Percentiles rank a stretch among this genome's conserved stretches.
Evolutionary conservation across 805 yeast species (phyloP).

Genomic region (Danielia reshetovae): DNA sequence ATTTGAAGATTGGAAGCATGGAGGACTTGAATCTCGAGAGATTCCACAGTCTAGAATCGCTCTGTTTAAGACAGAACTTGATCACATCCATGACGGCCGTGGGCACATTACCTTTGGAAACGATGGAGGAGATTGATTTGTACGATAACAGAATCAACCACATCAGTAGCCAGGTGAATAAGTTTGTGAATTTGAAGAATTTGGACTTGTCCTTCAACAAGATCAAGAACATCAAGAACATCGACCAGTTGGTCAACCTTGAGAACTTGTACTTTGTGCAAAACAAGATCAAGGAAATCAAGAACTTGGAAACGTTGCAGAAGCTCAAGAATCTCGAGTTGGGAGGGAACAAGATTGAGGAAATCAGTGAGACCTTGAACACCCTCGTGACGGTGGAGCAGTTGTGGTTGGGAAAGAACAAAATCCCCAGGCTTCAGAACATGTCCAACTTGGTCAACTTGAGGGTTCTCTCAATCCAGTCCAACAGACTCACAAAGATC

Average conservation of each 20-base stretch:
- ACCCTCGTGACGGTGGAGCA: constrained; percentile 57
- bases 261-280: constrained; percentile 82
- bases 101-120: constrained; percentile 57
- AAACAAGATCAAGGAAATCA: constrained; percentile 73
- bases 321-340: constrained; percentile 71
- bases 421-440: constrained; percentile 61
- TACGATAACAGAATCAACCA: constrained; percentile 91
- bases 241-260: constrained; percentile 58
- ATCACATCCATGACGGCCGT: constrained; percentile 58
- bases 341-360: constrained; percentile 79
- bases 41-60: constrained; percentile 51
- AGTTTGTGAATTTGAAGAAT: constrained; percentile 50
- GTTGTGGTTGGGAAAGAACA: constrained; percentile 91
- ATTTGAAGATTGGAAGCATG: constrained; percentile 61
- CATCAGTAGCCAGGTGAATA: constrained; percentile 66
- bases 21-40: constrained; percentile 57
- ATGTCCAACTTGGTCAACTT: constrained; percentile 57
- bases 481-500: constrained; percentile 71
- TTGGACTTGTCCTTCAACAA: constrained; percentile 89
- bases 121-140: constrained; percentile 74
- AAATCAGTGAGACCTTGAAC: constrained; percentile 53
- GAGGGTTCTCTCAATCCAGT: constrained; percentile 79
- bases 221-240: constrained; percentile 77
- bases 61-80: constrained; percentile 82
- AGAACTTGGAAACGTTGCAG: constrained; percentile 54